Conservation (phyloP, 2,329 filamentous ascomycete species). For the Zymoseptoria tritici region DNA sequence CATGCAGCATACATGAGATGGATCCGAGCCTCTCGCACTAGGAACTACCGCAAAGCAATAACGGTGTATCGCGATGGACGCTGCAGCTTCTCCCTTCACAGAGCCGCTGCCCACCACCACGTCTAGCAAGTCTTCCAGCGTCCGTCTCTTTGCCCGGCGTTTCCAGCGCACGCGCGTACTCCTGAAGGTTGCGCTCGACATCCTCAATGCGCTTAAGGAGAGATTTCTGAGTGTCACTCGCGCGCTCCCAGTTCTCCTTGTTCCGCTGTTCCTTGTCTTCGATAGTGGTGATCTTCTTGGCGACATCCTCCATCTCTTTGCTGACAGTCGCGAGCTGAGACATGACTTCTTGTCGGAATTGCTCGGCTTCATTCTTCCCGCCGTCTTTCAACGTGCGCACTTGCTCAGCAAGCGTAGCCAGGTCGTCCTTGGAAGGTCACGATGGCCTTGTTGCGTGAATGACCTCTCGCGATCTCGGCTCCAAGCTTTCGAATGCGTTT, state of each 20-base stretch:
- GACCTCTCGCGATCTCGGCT: slow-evolving; percentile 9
- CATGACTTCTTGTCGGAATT: slow-evolving; percentile 11
- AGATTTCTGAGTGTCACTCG: slow-evolving; percentile 16
- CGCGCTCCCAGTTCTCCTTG: slow-evolving; percentile 6
- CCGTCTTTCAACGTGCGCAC: slow-evolving; percentile 8
- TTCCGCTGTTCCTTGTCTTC: slow-evolving; percentile 2
- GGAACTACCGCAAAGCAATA: not conserved
- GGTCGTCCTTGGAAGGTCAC: slow-evolving; percentile 4
- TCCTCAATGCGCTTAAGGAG: slow-evolving; percentile 18
- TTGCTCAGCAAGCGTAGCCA: slow-evolving; percentile 11
- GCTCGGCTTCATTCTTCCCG: slow-evolving; percentile 4
- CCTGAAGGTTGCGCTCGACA: not conserved
- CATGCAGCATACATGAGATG: not conserved
- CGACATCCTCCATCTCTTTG: slow-evolving; percentile 11
- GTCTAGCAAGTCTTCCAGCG: not conserved
- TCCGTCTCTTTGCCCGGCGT: slow-evolving; percentile 20
- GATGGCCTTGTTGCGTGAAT: slow-evolving; percentile 1
- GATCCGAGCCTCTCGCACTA: not conserved
- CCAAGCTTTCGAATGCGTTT: slow-evolving; percentile 32
- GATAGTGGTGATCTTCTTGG: slow-evolving; percentile 11
- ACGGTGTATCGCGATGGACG: not conserved
- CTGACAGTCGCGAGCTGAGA: slow-evolving; percentile 8
- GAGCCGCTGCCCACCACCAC: not conserved
- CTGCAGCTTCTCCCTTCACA: not conserved
- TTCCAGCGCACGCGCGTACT: slow-evolving; percentile 13